Conservation (phyloP, 129 eudicot genomes). For the Helianthus tuberosus region DNA sequence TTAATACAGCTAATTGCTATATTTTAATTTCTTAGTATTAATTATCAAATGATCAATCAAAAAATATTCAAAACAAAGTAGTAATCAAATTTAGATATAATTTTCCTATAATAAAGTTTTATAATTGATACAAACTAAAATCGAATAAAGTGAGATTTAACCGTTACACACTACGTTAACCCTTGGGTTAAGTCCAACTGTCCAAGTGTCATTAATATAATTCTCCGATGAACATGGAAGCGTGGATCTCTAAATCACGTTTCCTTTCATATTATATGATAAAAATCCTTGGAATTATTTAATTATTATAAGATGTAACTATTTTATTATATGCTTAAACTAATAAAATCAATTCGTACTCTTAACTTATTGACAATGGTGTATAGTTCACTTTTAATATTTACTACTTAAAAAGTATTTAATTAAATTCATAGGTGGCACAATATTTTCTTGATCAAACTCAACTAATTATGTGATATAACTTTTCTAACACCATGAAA, state of each 20-base stretch:
- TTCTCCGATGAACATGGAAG: slow-evolving; percentile 7
- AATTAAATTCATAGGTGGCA: not conserved
- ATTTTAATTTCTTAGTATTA: not conserved
- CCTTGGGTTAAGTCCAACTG: slow-evolving; percentile 6
- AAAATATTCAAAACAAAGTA: not conserved
- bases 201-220: slow-evolving; percentile 2
- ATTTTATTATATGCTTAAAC: not conserved
- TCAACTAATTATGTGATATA: not conserved
- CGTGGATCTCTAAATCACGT: slow-evolving; percentile 9
- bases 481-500: not conserved
- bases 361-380: too few species aligned
- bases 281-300: not conserved
- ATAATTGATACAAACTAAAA: not conserved
- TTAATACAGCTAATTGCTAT: not conserved
- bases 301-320: not conserved
- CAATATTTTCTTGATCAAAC: not conserved
- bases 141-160: not conserved
- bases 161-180: not conserved
- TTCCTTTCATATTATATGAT: not conserved
- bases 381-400: not conserved
- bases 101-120: not conserved
- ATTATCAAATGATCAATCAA: not conserved
- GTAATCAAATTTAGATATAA: not conserved
- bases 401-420: not conserved
- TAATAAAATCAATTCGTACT: not conserved